Evolutionary conservation across 345 rosid species (phyloP).

Genomic region (Alliaria petiolata): DNA sequence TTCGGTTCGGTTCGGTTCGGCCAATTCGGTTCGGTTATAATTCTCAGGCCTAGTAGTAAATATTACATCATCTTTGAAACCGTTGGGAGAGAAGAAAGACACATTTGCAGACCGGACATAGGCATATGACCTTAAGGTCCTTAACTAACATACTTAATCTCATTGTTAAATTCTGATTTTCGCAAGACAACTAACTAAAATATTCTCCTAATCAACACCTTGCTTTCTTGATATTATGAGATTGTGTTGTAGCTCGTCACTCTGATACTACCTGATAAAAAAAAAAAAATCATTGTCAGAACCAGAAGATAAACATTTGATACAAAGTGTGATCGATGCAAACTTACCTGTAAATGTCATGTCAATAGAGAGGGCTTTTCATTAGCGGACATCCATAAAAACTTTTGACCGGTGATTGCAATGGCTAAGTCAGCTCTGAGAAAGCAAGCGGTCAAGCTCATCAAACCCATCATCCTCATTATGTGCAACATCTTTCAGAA

Average conservation of each 20-base stretch:
- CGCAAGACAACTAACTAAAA: background rate
- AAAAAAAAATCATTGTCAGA: background rate
- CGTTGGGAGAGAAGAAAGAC: background rate
- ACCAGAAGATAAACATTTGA: conserved; percentile 1
- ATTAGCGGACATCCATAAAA: too few species aligned
- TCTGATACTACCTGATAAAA: background rate
- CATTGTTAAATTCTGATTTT: background rate
- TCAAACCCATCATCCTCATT: conserved; percentile 33
- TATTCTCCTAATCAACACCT: background rate
- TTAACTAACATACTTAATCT: background rate
- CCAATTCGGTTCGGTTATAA: too few species aligned
- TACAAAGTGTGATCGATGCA: background rate
- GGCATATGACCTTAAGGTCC: background rate
- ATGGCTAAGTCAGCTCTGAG: background rate
- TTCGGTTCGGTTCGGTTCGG: too few species aligned
- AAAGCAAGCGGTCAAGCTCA: conserved; percentile 43
- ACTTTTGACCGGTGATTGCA: conserved; percentile 23
- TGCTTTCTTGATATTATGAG: background rate
- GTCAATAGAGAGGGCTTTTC: background rate
- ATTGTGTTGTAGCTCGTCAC: background rate
- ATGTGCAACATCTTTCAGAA: background rate
- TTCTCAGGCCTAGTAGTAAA: too few species aligned
- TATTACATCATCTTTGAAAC: background rate
- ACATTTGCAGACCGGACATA: background rate
- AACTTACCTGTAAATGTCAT: background rate